A percentile compares a stretch with the other conserved stretches of the same genome.
These are phyloP conservation scores for Pichia pseudocactophila DNA, from an alignment of 805 yeast genomes.

Conservation along the genomic window DNA sequence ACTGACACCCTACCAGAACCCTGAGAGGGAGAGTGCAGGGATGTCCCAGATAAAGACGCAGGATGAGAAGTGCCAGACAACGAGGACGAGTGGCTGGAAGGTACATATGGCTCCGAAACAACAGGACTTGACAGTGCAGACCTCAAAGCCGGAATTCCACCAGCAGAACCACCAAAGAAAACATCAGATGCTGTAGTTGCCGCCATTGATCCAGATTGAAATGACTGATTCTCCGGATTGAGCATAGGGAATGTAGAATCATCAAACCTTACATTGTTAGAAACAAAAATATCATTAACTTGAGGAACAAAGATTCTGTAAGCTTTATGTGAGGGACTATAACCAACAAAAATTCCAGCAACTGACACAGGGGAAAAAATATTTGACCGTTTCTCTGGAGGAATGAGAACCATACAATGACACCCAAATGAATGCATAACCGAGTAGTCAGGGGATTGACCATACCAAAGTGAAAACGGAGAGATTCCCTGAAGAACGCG, in stretches of 20 bases:
- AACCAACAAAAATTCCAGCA: conserved; percentile 6
- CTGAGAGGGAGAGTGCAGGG: too few relatives aligned
- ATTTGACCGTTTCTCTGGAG: conserved; percentile 1
- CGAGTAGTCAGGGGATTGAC: background rate
- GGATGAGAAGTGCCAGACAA: too few relatives aligned
- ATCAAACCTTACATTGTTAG: conserved; percentile 4
- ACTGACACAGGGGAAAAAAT: conserved; percentile 1
- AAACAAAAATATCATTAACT: conserved; percentile 12
- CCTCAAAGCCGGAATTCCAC: too few relatives aligned
- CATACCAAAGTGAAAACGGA: conserved; percentile 4
- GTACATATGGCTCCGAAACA: too few relatives aligned
- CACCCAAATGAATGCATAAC: conserved; percentile 2
- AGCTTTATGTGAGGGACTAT: conserved; percentile 3
- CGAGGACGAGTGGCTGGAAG: too few relatives aligned
- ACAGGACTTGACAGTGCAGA: too few relatives aligned
- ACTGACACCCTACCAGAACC: too few relatives aligned
- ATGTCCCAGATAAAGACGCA: too few relatives aligned
- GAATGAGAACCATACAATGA: background rate
- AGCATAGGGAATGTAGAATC: background rate
- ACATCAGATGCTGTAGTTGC: too few relatives aligned
- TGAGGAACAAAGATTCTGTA: conserved; percentile 4
- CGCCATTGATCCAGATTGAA: too few relatives aligned
- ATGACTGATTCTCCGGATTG: too few relatives aligned
- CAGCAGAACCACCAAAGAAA: too few relatives aligned
- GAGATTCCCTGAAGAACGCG: background rate